Base-by-base conservation (phyloP, 352 stramenopile species). In the Pythium utonaiense region DNA sequence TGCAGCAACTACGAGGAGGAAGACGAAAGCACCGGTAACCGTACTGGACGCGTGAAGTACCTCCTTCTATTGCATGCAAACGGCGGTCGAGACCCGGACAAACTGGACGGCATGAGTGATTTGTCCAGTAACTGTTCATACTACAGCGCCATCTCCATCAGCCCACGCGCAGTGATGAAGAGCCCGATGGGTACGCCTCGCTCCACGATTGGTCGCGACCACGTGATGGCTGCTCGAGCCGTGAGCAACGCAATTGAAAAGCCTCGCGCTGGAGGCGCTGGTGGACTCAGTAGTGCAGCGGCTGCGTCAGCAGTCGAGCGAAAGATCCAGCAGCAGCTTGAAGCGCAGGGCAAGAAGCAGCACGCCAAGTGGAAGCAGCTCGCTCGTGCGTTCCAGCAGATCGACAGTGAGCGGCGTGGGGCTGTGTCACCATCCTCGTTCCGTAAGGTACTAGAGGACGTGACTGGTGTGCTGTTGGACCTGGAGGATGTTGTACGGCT, bases 51-150 rank as follows among this genome's bases (percentile, higher is more conserved):
- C 12, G 60, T 89, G 24, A 86, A 87, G 57, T 91, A 89, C 47
- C 57, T 89, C 13, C 67, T 89, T 57, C 31, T 88, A 7, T 60
- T 91, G 8, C 78, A 89, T 59, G 82, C 79, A 0, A 58, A 80
- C 12, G 82, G 82, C 2, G 82, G 82, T 0, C 73, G 77, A 33
- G 82, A 91, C 45, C 79, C 82, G 0, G 79, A 91, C 45, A 82
- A 74, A 24, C 48, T 89, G 47, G 80, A 82, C 19, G 71, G 60
- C 6, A 74, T 86, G 74, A 89, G 77, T 48, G 82, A 91, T 28
- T 44, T 89, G 3, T 88, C 79, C 2, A 89, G 79, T 64, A 80
- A 89, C 53, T 91, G 82, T 47, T 89, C 79, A 8, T 91, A 91
- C 70, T 91, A 91, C 67, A 85, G 67, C 54, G 74, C 79, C 6